These are phyloP conservation scores for Aspergillus proliferans DNA, from an alignment of 2,329 filamentous ascomycete genomes.

Conservation along the genomic window DNA sequence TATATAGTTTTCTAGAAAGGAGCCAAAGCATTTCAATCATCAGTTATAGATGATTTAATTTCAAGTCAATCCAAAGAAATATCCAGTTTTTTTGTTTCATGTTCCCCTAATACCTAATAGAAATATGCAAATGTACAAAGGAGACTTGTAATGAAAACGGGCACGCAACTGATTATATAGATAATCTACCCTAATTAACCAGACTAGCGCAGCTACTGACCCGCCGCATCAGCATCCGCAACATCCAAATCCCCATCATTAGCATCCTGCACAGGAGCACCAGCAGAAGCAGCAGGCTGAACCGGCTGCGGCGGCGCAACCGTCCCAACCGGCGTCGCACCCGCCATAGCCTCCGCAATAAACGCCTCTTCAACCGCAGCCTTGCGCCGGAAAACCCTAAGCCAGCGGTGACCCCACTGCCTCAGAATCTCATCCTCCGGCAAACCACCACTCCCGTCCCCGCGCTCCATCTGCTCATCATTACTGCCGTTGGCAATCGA, in stretches of 20 bases:
- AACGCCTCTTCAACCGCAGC: constrained; percentile 77
- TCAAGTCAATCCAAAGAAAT: no score
- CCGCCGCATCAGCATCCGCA: constrained; percentile 19
- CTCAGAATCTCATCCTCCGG: constrained; percentile 61
- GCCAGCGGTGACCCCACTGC: constrained; percentile 80
- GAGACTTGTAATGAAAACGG: no score
- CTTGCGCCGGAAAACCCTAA: constrained; percentile 75
- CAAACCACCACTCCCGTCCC: constrained; percentile 46
- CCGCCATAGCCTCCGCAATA: constrained; percentile 51
- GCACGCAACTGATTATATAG: not conserved
- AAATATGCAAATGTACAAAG: no score
- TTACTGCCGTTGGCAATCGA: constrained; percentile 67
- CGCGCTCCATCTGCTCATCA: constrained; percentile 66
- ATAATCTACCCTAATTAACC: not conserved
- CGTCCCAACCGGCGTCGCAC: constrained; percentile 40
- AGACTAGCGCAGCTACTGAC: not conserved
- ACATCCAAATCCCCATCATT: constrained; percentile 26
- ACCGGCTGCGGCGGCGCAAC: constrained; percentile 18
- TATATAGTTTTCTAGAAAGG: no score
- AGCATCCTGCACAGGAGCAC: constrained; percentile 8
- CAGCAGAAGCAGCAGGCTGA: constrained; percentile 3
- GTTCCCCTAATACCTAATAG: no score
- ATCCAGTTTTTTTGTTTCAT: no score
- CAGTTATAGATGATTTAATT: no score
- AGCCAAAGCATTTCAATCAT: no score